phyloP scores from a whole-genome alignment of 805 yeast genomes.

The Gaillardinia entomophila region DNA sequence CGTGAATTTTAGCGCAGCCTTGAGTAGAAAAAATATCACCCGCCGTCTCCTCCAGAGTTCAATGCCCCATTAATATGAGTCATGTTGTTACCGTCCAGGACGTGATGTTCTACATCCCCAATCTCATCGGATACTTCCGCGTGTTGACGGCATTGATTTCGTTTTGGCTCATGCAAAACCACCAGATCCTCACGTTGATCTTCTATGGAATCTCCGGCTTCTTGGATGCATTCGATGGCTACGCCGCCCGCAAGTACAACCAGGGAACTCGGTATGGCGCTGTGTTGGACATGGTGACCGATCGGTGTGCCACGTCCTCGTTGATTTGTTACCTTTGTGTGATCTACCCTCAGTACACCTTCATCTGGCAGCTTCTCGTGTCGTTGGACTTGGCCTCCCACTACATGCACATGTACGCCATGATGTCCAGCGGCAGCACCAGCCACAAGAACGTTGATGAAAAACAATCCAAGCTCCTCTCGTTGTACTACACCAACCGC shows the following conservation, averaged over 20 bases:
- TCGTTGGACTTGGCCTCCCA: constrained; percentile 88
- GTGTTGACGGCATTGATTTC: constrained; percentile 79
- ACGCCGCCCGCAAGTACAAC: constrained; percentile 82
- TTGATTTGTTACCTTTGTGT: constrained; percentile 80
- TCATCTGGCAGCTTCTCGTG: constrained; percentile 76
- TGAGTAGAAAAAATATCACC: too few species aligned
- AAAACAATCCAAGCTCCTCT: constrained; percentile 64
- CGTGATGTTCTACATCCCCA: constrained; percentile 80
- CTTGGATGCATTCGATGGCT: constrained; percentile 94
- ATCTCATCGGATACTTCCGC: constrained; percentile 83
- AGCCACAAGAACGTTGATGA: constrained; percentile 81
- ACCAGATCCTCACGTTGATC: constrained; percentile 72
- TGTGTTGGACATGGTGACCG: constrained; percentile 97
- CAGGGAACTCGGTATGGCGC: constrained; percentile 95
- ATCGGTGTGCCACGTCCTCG: constrained; percentile 94
- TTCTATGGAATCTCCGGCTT: constrained; percentile 85
- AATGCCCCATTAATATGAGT: background rate
- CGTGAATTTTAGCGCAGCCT: too few species aligned
- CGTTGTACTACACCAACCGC: constrained; percentile 82
- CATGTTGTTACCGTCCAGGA: constrained; percentile 34
- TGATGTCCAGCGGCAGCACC: constrained; percentile 68
- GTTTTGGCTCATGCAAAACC: constrained; percentile 72
- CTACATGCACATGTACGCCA: constrained; percentile 98
- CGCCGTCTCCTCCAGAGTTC: background rate
- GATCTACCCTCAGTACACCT: constrained; percentile 63